Percentiles rank a stretch among this genome's conserved stretches.
phyloP scores from a whole-genome alignment of 2,329 filamentous ascomycete species.

The Trichocomaceae sp. region DNA sequence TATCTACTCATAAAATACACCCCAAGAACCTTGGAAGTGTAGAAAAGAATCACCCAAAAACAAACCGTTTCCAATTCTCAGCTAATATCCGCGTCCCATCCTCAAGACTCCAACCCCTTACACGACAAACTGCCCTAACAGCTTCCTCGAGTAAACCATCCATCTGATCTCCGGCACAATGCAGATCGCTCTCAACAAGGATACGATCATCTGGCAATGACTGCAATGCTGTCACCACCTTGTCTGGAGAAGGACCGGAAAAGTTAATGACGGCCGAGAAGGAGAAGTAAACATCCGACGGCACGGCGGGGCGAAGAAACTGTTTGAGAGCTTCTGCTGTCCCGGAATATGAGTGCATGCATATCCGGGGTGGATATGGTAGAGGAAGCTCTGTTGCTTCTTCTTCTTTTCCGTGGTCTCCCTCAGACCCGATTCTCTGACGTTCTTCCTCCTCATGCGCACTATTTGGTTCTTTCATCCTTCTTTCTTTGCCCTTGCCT shows the following conservation, averaged over 20 bases:
- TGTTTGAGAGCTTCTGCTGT: slow-evolving; percentile 66
- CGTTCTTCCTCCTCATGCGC: slow-evolving; percentile 15
- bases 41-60: slow-evolving; percentile 49
- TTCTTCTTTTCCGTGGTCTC: background rate
- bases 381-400: slow-evolving; percentile 29
- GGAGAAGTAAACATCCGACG: slow-evolving; percentile 75
- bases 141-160: slow-evolving; percentile 70
- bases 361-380: slow-evolving; percentile 80
- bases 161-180: slow-evolving; percentile 74
- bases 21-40: too few relatives aligned
- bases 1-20: background rate
- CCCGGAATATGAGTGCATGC: slow-evolving; percentile 89
- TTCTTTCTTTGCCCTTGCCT: slow-evolving; percentile 19
- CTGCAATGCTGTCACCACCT: slow-evolving; percentile 61
- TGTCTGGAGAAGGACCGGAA: slow-evolving; percentile 42
- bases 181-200: slow-evolving; percentile 84
- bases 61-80: slow-evolving; percentile 70
- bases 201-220: slow-evolving; percentile 70
- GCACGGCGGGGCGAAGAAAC: slow-evolving; percentile 67
- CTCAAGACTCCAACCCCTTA: slow-evolving; percentile 70
- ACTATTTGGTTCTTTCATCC: slow-evolving; percentile 20
- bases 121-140: slow-evolving; percentile 64
- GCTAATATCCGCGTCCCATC: slow-evolving; percentile 63
- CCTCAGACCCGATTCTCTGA: slow-evolving; percentile 12
- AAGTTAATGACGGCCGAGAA: slow-evolving; percentile 83